Conservation (phyloP, 805 yeast genomes). For the Zygoascus biomembranicola region DNA sequence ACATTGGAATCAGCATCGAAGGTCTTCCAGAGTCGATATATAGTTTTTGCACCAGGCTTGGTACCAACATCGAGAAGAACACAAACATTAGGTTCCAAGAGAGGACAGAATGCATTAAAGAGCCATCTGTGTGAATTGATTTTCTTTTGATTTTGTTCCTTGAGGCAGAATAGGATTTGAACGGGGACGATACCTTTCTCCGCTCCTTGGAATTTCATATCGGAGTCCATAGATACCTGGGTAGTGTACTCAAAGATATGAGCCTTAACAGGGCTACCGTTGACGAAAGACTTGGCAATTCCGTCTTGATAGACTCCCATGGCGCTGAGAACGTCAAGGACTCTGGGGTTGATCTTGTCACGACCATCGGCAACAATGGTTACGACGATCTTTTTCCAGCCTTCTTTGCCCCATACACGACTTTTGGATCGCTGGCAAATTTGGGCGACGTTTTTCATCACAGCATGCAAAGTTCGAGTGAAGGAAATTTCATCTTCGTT, state of each 20-base stretch:
- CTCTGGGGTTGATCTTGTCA: conserved; percentile 75
- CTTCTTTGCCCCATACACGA: conserved; percentile 88
- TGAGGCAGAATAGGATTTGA: conserved; percentile 84
- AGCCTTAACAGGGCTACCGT: conserved; percentile 83
- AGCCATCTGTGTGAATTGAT: conserved; percentile 98
- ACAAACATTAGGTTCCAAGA: conserved; percentile 84
- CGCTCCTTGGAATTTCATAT: conserved; percentile 81
- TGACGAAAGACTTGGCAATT: conserved; percentile 89
- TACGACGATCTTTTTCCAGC: conserved; percentile 96
- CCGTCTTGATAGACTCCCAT: conserved; percentile 97
- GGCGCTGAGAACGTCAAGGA: conserved; percentile 81
- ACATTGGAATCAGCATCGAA: conserved; percentile 94
- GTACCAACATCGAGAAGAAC: conserved; percentile 96
- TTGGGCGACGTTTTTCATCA: conserved; percentile 86
- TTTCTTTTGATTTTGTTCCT: conserved; percentile 86
- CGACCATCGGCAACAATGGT: conserved; percentile 92
- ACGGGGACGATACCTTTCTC: conserved; percentile 91
- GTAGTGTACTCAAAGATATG: conserved; percentile 95
- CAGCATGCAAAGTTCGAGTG: conserved; percentile 90
- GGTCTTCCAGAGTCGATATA: conserved; percentile 95
- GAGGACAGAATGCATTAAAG: conserved; percentile 89
- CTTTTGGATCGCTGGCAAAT: conserved; percentile 74
- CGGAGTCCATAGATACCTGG: conserved; percentile 85
- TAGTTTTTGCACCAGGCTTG: conserved; percentile 77
- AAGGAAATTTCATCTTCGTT: conserved; percentile 87